Base-by-base conservation (phyloP, 176 grass and related monocot genomes). In the Melocanna baccifera region DNA sequence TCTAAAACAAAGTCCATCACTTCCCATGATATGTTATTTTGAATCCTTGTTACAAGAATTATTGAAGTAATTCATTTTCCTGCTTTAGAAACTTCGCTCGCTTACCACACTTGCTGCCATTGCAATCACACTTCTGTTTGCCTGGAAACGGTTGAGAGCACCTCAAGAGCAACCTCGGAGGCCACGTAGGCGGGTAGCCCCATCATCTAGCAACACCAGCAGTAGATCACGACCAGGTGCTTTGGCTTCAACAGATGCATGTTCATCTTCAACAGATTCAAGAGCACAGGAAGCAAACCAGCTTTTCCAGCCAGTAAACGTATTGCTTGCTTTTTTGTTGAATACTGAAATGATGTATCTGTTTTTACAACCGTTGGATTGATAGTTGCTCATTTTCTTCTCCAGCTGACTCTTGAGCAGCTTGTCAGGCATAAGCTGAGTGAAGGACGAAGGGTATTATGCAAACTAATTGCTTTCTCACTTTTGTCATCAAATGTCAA, bases 351-450 rank as follows among this genome's bases (percentile, higher is more conserved):
- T 62, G 36, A 46, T 75, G 32, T 62, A 41, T 11, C 28, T 63
- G 20, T 62, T 84, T 42, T 28, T 40, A 51, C 42, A 55, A 70
- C n/a, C 62, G 16, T 72, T 68, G 36, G 67, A 80, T 79, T 89
- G 73, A 92, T 48, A 71, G 30, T 84, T 82, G 50, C 69, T 75
- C 2, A 36, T 80, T 85, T 82, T 67, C 62, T 86, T 90, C 62
- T 86, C 43, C 91, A 98, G 96, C 73, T 94, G 43, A 94, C 93
- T 30, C 86, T 96, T 89, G 97, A 99, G 86, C 97, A 99, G 83
- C 88, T 94, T 89, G 97, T 99, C 81, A 99, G 93, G 88, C 97
- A 94, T 92, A 99, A 91, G 75, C 79, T 99, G 79, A 92, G 81
- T 3, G 97, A 99, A 85, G 97, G 97, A 58, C 81, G 97, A 88